Conservation (phyloP, 2,329 filamentous ascomycete genomes). For the Xylariaceae sp. region DNA sequence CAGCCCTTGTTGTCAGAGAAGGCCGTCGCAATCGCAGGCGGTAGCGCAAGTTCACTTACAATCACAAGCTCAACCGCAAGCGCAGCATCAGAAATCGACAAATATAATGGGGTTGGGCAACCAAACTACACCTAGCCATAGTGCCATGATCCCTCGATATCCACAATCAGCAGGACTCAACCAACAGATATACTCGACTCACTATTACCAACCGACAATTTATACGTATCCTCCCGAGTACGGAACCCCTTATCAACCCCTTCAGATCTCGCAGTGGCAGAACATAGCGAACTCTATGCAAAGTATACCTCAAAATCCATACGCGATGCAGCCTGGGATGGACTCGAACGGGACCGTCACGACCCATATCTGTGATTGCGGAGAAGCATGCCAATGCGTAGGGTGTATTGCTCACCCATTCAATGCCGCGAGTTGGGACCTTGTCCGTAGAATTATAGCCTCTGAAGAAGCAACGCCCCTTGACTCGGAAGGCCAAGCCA, state of each 20-base stretch:
- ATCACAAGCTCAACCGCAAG: constrained; percentile 14
- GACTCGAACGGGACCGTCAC: constrained; percentile 15
- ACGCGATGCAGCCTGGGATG: constrained; percentile 4
- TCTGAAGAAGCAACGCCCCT: constrained; percentile 43
- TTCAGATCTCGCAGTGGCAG: constrained; percentile 32
- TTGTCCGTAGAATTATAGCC: constrained; percentile 32
- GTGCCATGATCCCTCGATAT: constrained; percentile 13
- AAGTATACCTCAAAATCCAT: constrained; percentile 5
- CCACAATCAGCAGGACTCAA: constrained; percentile 3
- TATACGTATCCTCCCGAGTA: constrained; percentile 19
- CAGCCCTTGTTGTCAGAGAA: constrained; percentile 26
- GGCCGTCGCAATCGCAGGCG: constrained; percentile 15
- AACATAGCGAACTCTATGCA: constrained; percentile 21
- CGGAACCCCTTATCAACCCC: constrained; percentile 24
- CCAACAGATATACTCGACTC: constrained; percentile 21
- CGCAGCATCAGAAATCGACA: constrained; percentile 12
- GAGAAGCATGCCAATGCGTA: constrained; percentile 67
- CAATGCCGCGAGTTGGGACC: constrained; percentile 62
- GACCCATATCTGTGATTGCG: constrained; percentile 62
- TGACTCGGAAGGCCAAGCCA: not conserved
- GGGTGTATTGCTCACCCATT: constrained; percentile 70
- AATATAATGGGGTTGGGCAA: constrained; percentile 23
- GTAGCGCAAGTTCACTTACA: constrained; percentile 12
- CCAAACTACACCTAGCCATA: constrained; percentile 12
- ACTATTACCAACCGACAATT: constrained; percentile 14